phyloP scores from a whole-genome alignment of 352 stramenopile species.

The Phytopythium mirpurense region DNA sequence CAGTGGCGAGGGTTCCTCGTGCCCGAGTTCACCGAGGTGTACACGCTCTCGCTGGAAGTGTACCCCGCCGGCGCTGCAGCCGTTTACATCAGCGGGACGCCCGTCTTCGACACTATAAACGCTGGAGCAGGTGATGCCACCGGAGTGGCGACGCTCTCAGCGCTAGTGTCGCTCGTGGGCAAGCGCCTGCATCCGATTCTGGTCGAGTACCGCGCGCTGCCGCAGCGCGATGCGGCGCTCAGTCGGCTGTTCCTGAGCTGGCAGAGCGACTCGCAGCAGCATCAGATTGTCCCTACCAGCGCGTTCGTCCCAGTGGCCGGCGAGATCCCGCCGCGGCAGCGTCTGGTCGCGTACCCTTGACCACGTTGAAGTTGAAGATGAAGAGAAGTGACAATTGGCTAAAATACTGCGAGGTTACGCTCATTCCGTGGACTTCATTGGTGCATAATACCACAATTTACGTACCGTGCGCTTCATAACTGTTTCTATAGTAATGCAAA shows the following conservation, averaged over 20 bases:
- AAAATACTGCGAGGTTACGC: not conserved
- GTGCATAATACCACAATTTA: not conserved
- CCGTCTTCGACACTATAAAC: constrained; percentile 38
- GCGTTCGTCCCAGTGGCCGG: constrained; percentile 18
- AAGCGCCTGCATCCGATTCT: constrained; percentile 31
- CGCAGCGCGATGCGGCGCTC: constrained; percentile 3
- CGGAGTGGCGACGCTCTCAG: constrained; percentile 5
- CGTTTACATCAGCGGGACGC: constrained; percentile 29
- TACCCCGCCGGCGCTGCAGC: constrained; percentile 10
- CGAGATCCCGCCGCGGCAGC: constrained; percentile 25
- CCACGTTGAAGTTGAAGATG: not conserved
- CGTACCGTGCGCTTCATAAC: not conserved
- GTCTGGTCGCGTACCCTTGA: constrained; percentile 2
- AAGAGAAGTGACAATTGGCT: not conserved
- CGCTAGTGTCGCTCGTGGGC: constrained; percentile 17
- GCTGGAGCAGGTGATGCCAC: not conserved
- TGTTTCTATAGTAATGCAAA: no score
- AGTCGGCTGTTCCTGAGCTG: constrained; percentile 18
- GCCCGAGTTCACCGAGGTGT: constrained; percentile 33
- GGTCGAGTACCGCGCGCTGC: constrained; percentile 31
- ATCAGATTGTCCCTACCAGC: constrained; percentile 16
- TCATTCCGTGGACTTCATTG: not conserved
- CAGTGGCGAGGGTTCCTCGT: constrained; percentile 42
- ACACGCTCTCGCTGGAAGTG: constrained; percentile 29
- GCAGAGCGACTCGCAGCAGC: constrained; percentile 19